phyloP scores from a whole-genome alignment of 306 rosid genomes.

The Prunus padus region DNA sequence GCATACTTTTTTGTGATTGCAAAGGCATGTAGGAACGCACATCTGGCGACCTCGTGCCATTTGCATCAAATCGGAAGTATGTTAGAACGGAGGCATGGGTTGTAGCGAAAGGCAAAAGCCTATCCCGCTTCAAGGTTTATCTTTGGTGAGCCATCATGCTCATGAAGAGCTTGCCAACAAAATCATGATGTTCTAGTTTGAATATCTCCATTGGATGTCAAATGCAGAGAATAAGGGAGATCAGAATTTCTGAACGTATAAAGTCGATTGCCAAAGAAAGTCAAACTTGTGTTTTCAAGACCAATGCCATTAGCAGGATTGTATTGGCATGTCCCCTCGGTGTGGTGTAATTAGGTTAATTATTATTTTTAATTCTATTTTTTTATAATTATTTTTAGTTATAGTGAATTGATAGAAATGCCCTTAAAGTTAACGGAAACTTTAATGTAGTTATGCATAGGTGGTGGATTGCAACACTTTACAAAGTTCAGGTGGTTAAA shows the following conservation, averaged over 20 bases:
- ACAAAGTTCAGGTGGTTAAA: too few relatives aligned
- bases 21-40: slow-evolving; percentile 79
- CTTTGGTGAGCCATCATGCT: slow-evolving; percentile 95
- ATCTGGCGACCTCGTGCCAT: slow-evolving; percentile 48
- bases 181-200: slow-evolving; percentile 64
- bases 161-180: slow-evolving; percentile 55
- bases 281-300: slow-evolving; percentile 73
- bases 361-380: too few relatives aligned
- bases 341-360: too few relatives aligned
- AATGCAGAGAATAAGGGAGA: slow-evolving; percentile 50
- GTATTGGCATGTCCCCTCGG: slow-evolving; percentile 62
- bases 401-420: too few relatives aligned
- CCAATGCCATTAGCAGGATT: slow-evolving; percentile 75
- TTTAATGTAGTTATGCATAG: too few relatives aligned
- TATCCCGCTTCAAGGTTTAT: slow-evolving; percentile 57
- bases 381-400: too few relatives aligned
- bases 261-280: slow-evolving; percentile 56
- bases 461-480: too few relatives aligned
- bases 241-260: too few relatives aligned
- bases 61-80: slow-evolving; percentile 52
- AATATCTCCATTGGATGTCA: slow-evolving; percentile 50
- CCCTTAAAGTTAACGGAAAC: too few relatives aligned
- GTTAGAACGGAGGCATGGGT: slow-evolving; percentile 78
- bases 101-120: slow-evolving; percentile 72
- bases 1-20: slow-evolving; percentile 67